Base-by-base conservation (phyloP, 192 early-diverging fungal genomes). In the Kickxella alabastrina region DNA sequence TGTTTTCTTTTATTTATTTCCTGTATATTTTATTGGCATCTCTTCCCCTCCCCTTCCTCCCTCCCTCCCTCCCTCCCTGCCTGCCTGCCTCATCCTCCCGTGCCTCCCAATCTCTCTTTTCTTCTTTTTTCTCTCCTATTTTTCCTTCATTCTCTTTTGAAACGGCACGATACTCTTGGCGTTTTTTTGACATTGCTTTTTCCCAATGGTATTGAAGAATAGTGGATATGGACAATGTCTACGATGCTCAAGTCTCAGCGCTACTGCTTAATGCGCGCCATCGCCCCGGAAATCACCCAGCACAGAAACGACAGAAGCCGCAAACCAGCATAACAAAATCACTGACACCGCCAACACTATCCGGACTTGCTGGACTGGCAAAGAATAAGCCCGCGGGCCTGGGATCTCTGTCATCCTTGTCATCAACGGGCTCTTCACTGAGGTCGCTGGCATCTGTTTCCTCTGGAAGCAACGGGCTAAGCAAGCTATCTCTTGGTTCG, bases 371-470 rank as follows among this genome's bases (percentile, higher is more conserved):
- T 39, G 43, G 36, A 35, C 32, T 49, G 31, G 32, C 47, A 31
- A 3, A 19, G 10, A 49, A n/a, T 6, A 3, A 23, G 24, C n/a
- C 43, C 3, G 24, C 25, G 14, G 27, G 43, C 4, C n/a, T 45
- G 25, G 46, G 14, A 7, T 48, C 46, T 17, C 46, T 48, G 15
- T 19, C 14, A 13, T 48, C 46, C 4, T 19, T 19, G 1, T 29
- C n/a, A 19, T 22, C 25, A 17, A 5, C 51, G 6, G 31, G 43
- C 9, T 19, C 38, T 1, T 59, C 65, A 19, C 58, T 73, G 4
- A 52, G 39, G 39, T 54, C 48, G 18, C 40, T 65, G 26, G 40
- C 54, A 14, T 9, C 41, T 18, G 43, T 41, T 23, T 43, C 37
- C n/a, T 35, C 15, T 10, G 22, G n/a, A 28, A 22, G 22, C 39